A percentile compares a stretch with the other conserved stretches of the same genome.
Conservation (phyloP, 495 filamentous ascomycete genomes). For the Neurospora sp. region DNA sequence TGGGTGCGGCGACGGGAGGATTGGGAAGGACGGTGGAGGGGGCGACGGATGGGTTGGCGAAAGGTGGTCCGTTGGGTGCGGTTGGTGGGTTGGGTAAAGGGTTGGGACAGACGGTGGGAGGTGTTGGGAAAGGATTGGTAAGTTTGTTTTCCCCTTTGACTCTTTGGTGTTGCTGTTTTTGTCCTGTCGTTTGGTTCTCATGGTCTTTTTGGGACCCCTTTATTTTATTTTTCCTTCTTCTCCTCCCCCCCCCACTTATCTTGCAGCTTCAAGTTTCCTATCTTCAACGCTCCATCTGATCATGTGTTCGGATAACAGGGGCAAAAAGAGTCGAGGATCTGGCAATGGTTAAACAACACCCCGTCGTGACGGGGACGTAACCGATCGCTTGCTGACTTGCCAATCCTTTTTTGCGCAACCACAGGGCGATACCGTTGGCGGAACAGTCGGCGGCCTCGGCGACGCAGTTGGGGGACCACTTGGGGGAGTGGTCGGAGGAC, state of each 20-base stretch:
- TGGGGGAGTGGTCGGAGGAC: slow-evolving; percentile 14
- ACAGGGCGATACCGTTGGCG: slow-evolving; percentile 16
- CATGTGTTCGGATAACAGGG: not conserved
- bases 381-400: not conserved
- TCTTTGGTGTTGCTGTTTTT: not conserved
- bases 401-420: not conserved
- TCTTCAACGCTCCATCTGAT: not conserved
- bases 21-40: slow-evolving; percentile 11
- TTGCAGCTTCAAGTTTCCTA: not conserved
- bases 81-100: slow-evolving; percentile 17
- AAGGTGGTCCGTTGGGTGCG: slow-evolving; percentile 12
- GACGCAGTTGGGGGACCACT: slow-evolving; percentile 16
- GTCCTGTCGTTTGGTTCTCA: not conserved
- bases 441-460: slow-evolving; percentile 17
- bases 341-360: slow-evolving; percentile 9
- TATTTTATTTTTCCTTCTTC: no score
- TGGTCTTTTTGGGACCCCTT: not conserved
- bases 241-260: no score
- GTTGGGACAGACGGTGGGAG: slow-evolving; percentile 15
- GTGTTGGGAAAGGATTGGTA: slow-evolving; percentile 13
- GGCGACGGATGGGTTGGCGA: slow-evolving; percentile 15
- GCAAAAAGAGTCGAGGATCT: slow-evolving; percentile 4
- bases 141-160: not conserved
- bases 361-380: not conserved
- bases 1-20: slow-evolving; percentile 3